Evolutionary conservation across 805 yeast genomes (phyloP).

Genomic region (Kluyveromyces dobzhanskii): DNA sequence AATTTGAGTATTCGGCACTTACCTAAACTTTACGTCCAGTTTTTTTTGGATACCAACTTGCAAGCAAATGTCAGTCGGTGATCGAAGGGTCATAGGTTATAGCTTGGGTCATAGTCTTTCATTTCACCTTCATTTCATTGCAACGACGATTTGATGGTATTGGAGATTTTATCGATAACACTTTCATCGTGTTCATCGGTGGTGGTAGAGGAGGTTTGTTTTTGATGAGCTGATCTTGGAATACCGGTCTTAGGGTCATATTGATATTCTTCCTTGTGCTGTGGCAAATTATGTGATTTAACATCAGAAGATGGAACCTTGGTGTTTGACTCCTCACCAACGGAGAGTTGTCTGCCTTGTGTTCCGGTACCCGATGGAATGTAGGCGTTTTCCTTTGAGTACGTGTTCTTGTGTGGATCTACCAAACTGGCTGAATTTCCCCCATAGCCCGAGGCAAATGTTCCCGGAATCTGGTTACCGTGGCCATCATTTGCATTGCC

Average conservation of each 20-base stretch:
- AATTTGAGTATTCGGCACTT: too few relatives aligned
- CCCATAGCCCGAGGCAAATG: background rate
- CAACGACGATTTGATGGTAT: conserved; percentile 1
- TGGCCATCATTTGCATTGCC: background rate
- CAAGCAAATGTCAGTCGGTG: too few relatives aligned
- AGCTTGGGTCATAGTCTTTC: too few relatives aligned
- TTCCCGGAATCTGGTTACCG: background rate
- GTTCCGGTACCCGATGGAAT: background rate
- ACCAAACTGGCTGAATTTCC: conserved; percentile 1
- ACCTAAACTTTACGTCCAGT: too few relatives aligned
- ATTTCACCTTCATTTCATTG: too few relatives aligned
- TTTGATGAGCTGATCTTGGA: conserved; percentile 1
- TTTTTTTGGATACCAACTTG: too few relatives aligned
- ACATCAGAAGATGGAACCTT: background rate
- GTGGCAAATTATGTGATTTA: background rate
- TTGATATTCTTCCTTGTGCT: background rate
- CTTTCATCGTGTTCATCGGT: background rate
- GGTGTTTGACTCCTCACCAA: background rate
- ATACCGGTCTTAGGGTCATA: background rate
- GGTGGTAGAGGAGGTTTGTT: background rate
- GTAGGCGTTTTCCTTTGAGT: background rate
- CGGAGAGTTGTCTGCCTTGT: background rate
- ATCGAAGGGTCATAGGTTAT: too few relatives aligned
- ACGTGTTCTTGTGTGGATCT: conserved; percentile 1
- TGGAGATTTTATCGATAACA: background rate